Evolutionary conservation across 2,329 filamentous ascomycete genomes (phyloP).

Genomic region (Scleromitrula shiraiana): DNA sequence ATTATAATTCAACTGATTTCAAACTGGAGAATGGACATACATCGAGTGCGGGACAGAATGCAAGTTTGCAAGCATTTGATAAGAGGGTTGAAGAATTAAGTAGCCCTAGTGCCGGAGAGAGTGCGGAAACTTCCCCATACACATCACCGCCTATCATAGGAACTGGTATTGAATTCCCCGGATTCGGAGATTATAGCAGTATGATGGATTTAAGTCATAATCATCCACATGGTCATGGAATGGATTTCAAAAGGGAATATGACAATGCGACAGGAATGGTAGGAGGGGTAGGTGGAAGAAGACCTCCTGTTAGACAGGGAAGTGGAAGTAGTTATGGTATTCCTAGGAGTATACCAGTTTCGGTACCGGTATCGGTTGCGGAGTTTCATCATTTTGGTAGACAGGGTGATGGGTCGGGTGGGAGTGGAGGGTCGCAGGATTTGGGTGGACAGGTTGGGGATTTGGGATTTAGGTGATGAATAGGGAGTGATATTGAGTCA

Average conservation of each 20-base stretch:
- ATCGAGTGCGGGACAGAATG: too few species aligned
- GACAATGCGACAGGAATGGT: not conserved
- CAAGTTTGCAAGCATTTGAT: conserved; percentile 18
- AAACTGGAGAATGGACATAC: conserved; percentile 26
- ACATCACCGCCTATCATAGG: conserved; percentile 12
- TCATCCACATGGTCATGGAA: conserved; percentile 2
- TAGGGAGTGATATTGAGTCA: too few species aligned
- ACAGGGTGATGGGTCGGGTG: too few species aligned
- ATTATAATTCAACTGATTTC: conserved; percentile 25
- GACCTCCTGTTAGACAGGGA: conserved; percentile 6
- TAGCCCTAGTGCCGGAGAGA: conserved; percentile 14
- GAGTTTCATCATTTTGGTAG: conserved; percentile 4
- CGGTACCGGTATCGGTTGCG: too few species aligned
- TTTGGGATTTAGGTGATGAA: not conserved
- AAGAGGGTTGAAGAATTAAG: conserved; percentile 24
- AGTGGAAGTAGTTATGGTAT: conserved; percentile 9
- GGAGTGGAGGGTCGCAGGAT: not conserved
- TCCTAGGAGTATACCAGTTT: conserved; percentile 7
- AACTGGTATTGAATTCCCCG: conserved; percentile 9
- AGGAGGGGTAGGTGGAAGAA: conserved; percentile 4
- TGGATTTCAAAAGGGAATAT: conserved; percentile 10
- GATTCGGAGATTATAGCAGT: conserved; percentile 8
- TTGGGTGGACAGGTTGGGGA: not conserved
- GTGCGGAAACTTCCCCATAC: conserved; percentile 7
- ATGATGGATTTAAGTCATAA: conserved; percentile 8